Base-by-base conservation (phyloP, 2,329 filamentous ascomycete species). In the Hirsutella thompsonii region DNA sequence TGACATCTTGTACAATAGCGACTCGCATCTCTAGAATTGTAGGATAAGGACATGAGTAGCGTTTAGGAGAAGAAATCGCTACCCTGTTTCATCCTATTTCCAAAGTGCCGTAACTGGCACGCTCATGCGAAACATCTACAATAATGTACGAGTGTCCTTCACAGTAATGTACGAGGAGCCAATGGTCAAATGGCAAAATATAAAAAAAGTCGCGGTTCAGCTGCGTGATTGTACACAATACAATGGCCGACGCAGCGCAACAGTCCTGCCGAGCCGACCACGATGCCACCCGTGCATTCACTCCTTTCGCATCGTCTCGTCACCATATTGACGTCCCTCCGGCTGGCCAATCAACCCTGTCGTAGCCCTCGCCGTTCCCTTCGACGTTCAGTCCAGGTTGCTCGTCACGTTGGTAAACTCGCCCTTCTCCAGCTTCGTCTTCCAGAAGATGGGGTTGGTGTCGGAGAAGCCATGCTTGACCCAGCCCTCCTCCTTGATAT, bases 371-470 rank as follows among this genome's bases (percentile, higher is more conserved):
- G n/a, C 14, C 18, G 4, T 8, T 18, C n/a, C 9, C 16, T 6
- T 18, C 32, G 32, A 26, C 20, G 18, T 21, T 29, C 49, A 50
- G 37, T 74, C 74, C 58, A 93, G 61, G 55, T 80, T 69, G 54
- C 83, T 85, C 44, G 86, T 93, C 41, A 95, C 89, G 61, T 95
- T 95, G 49, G 83, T 90, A 65, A 98, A 98, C 71, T 98, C 92
- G 63, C 89, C 89, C 78, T 94, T 94, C 63, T 94, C 83, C 57
- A 98, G 68, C 79, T 98, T 98, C 38, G 89, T 95, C 74, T 94
- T 83, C 92, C 92, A 98, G 81, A 98, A 98, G 60, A 96, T 94
- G 36, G 90, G 90, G 72, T 96, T 95, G 53, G 90, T 96, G 65
- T 98, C 92, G 58, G 72, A 88, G 75, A 98, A 98, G 47, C 92